Evolutionary conservation across 2,329 filamentous ascomycete species (phyloP), one percentile per base, ranked within the genome.

Genomic region (Nemania diffusa): DNA sequence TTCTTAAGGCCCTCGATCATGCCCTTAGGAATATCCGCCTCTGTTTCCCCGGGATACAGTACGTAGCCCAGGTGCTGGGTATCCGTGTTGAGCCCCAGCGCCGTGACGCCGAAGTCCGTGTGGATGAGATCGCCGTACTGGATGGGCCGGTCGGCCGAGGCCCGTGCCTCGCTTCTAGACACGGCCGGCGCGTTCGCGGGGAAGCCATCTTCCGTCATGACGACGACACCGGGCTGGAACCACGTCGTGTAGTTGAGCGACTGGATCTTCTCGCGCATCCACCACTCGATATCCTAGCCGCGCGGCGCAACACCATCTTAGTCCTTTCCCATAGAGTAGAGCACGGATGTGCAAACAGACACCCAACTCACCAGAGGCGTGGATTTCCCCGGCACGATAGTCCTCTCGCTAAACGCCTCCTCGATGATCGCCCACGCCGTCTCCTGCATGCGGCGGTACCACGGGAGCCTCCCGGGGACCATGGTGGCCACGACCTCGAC

Each of bases 41-140:
- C 79, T 8, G 78, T 79, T 72, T 83, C 77, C 20, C 77, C 81
- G 0, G 83, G 83, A 5, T 75, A 73, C 17, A 85, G 77, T 15
- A 85, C 83, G 65, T 85, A 85, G 0, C 78, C 83, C 3, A 85
- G 73, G 53, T 86, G 84, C 74, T 85, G 83, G 1, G 84, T 85
- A 63, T 84, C 83, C 1, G 83, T 84, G 67, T 84, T 84, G 68
- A 84, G 73, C 0, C 82, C 81, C 64, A 84, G 72, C 0, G 82
- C 82, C 5, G 82, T 81, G 29, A 84, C 77, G 40, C 82, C 83
- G 69, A 85, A 85, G 68, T 85, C 83, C 2, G 83, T 82, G 63
- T 85, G 83, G 42, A 85, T 78, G 44, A 84, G 69, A 65, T 86
- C 83, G 7, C 83, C 83, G 64, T 81, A 80, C 50, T 78, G 59